Percentiles rank a stretch among this genome's conserved stretches.
Conservation (phyloP, 306 rosid species). For the Prunus mira region DNA sequence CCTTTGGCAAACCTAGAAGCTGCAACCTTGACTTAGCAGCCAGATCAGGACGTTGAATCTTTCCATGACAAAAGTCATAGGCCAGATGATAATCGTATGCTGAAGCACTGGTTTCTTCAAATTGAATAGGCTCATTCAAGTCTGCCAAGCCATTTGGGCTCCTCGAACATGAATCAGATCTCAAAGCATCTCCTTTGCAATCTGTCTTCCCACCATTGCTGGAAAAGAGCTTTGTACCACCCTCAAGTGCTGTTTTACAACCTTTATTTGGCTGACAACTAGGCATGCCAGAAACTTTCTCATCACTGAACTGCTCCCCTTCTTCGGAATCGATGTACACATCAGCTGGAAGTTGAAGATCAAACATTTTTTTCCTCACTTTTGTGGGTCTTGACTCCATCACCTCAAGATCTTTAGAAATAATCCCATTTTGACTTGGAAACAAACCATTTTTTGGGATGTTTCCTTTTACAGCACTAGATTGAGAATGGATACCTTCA, state of each 20-base stretch:
- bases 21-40: constrained; percentile 41
- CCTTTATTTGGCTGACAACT: constrained; percentile 37
- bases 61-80: constrained; percentile 34
- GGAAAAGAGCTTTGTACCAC: constrained; percentile 35
- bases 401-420: constrained; percentile 62
- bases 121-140: constrained; percentile 74
- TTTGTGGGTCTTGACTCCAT: constrained; percentile 76
- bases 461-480: constrained; percentile 52
- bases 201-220: constrained; percentile 39
- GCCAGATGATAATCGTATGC: constrained; percentile 31
- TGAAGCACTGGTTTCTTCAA: constrained; percentile 66
- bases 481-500: constrained; percentile 69
- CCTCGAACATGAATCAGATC: constrained; percentile 41
- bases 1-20: constrained; percentile 46
- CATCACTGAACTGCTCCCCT: constrained; percentile 69
- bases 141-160: constrained; percentile 65
- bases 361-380: constrained; percentile 72
- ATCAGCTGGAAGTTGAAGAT: constrained; percentile 91
- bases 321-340: constrained; percentile 75
- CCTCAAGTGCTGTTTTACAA: constrained; percentile 38
- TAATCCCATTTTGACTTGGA: constrained; percentile 57
- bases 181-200: constrained; percentile 42
- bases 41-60: constrained; percentile 42
- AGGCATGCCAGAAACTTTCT: constrained; percentile 44
- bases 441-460: constrained; percentile 37